Evolutionary conservation across 2,329 filamentous ascomycete species (phyloP).

Genomic region (Fusarium cicatricum): DNA sequence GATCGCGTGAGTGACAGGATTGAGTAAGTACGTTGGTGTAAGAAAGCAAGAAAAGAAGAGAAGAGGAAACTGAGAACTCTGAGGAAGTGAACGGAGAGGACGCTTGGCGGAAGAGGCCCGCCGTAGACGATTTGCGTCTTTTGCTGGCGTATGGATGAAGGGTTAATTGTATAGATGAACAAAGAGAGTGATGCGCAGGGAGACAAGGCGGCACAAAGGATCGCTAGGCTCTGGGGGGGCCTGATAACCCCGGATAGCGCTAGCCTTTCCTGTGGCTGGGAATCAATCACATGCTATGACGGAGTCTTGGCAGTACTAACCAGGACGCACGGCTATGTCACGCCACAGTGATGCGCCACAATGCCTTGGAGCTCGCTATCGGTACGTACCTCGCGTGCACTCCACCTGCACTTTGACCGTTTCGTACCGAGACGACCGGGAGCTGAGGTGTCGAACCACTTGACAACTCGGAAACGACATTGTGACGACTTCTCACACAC

Average conservation of each 20-base stretch:
- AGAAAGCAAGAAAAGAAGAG: conserved; percentile 11
- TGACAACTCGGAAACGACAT: conserved; percentile 30
- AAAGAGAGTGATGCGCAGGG: conserved; percentile 24
- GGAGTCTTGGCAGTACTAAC: background rate
- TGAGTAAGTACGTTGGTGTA: background rate
- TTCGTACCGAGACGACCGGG: conserved; percentile 3
- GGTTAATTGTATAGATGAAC: conserved; percentile 15
- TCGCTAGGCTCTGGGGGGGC: conserved; percentile 15
- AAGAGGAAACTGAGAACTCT: background rate
- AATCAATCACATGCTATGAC: conserved; percentile 31
- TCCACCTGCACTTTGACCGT: conserved; percentile 1
- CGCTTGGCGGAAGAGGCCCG: conserved; percentile 2
- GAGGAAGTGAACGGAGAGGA: conserved; percentile 6
- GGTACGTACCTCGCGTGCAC: conserved; percentile 25
- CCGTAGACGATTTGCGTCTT: conserved; percentile 13
- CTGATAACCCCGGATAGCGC: conserved; percentile 21
- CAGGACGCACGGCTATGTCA: too few species aligned
- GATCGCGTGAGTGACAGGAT: conserved; percentile 35
- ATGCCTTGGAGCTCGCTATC: background rate
- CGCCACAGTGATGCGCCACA: background rate
- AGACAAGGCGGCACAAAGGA: conserved; percentile 12
- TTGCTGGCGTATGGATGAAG: conserved; percentile 20
- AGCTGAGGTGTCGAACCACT: conserved; percentile 37
- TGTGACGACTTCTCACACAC: conserved; percentile 28
- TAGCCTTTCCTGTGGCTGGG: conserved; percentile 24